These are phyloP conservation scores for Apiotrichum sp. DNA, from an alignment of 1,284 basidiomycete genomes.

Conservation along the genomic window DNA sequence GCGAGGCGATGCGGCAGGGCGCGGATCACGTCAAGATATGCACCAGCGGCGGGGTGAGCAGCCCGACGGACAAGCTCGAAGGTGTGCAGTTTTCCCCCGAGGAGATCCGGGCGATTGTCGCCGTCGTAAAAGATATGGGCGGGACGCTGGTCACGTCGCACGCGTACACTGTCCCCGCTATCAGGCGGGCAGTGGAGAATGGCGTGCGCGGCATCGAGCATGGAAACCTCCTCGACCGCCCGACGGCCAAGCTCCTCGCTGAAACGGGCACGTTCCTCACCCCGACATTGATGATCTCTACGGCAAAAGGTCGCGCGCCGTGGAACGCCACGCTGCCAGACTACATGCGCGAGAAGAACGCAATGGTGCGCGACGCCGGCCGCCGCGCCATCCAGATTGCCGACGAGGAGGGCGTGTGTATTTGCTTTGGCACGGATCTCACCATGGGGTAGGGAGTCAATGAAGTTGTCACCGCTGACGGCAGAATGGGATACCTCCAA, in stretches of 20 bases:
- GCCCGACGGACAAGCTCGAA: conserved; percentile 48
- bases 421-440: conserved; percentile 20
- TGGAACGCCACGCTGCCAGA: conserved; percentile 15
- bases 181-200: conserved; percentile 33
- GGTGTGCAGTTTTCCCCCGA: conserved; percentile 51
- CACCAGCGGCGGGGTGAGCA: conserved; percentile 13
- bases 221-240: conserved; percentile 44
- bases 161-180: conserved; percentile 31
- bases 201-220: conserved; percentile 51
- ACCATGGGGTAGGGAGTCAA: conserved; percentile 5
- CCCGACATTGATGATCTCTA: conserved; percentile 46
- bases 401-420: conserved; percentile 27
- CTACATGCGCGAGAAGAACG: conserved; percentile 19
- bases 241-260: conserved; percentile 31
- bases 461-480: background rate
- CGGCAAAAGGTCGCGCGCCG: conserved; percentile 18
- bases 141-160: conserved; percentile 32
- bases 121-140: conserved; percentile 50
- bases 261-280: conserved; percentile 48
- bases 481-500: conserved; percentile 18
- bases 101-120: conserved; percentile 52
- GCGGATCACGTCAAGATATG: conserved; percentile 20
- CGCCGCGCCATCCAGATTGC: conserved; percentile 20
- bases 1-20: conserved; percentile 15
- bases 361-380: conserved; percentile 16